phyloP scores from a whole-genome alignment of 2,329 filamentous ascomycete species.

The Monilinia fructigena region DNA sequence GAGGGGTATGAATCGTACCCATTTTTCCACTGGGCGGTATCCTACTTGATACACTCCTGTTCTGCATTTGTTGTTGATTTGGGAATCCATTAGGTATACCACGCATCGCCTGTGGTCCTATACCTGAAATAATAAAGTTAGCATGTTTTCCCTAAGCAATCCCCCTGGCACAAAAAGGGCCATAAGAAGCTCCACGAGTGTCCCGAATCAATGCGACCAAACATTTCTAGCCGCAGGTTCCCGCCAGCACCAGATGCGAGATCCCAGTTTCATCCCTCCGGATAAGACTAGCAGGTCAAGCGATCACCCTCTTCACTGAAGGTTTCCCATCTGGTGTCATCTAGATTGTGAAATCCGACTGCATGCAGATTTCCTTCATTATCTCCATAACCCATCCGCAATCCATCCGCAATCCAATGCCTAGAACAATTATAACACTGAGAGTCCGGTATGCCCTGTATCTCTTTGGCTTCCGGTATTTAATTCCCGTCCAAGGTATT shows the following conservation, averaged over 20 bases:
- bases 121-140: conserved; percentile 37
- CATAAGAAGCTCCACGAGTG: neutral
- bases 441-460: neutral
- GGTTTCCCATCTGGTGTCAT: neutral
- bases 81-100: conserved; percentile 61
- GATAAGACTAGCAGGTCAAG: neutral
- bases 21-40: conserved; percentile 65
- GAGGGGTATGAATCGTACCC: conserved; percentile 47
- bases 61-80: conserved; percentile 58
- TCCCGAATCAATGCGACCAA: conserved; percentile 7
- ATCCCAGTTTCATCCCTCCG: neutral
- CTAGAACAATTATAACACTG: neutral
- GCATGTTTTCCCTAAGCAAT: conserved; percentile 18
- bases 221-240: neutral
- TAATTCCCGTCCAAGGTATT: neutral
- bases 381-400: neutral
- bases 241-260: neutral
- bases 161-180: neutral
- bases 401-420: neutral
- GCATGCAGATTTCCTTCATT: neutral
- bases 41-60: conserved; percentile 55
- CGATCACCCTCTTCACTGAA: neutral
- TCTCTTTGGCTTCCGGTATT: neutral
- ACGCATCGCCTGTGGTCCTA: conserved; percentile 61
- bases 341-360: neutral